Percentiles rank a stretch among this genome's conserved stretches.
phyloP scores from a whole-genome alignment of 169 alveolate species.

The Ophryocystis elektroscirrha region DNA sequence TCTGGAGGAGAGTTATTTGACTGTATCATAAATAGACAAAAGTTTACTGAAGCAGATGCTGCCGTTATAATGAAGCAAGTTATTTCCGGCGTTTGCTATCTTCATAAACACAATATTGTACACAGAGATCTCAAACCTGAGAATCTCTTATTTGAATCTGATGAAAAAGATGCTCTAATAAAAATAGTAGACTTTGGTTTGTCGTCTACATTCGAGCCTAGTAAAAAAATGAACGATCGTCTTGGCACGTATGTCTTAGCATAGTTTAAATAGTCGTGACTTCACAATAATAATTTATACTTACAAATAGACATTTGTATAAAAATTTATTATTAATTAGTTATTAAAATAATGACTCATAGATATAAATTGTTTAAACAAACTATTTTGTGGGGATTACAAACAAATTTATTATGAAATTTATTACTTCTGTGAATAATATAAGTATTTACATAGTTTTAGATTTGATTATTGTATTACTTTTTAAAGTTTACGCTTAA shows the following conservation, averaged over 20 bases:
- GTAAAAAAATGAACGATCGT: constrained; percentile 34
- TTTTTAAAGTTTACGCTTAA: no score
- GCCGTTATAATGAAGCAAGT: constrained; percentile 65
- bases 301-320: no score
- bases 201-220: constrained; percentile 33
- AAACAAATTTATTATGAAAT: no score
- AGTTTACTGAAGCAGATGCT: constrained; percentile 59
- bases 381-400: no score
- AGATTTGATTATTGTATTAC: no score
- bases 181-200: constrained; percentile 63
- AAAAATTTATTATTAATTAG: no score
- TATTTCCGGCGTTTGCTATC: constrained; percentile 60
- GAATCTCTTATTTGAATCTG: constrained; percentile 36
- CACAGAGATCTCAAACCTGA: constrained; percentile 67
- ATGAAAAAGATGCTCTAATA: constrained; percentile 30
- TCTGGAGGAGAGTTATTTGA: constrained; percentile 75
- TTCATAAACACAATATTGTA: constrained; percentile 58
- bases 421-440: no score
- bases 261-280: no score
- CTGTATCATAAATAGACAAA: constrained; percentile 49
- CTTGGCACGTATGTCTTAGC: constrained; percentile 56
- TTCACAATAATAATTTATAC: no score
- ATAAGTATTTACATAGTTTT: no score
- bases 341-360: no score
- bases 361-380: no score